Evolutionary conservation across 441 rosid species (phyloP).

Genomic region (Brassica balearica): DNA sequence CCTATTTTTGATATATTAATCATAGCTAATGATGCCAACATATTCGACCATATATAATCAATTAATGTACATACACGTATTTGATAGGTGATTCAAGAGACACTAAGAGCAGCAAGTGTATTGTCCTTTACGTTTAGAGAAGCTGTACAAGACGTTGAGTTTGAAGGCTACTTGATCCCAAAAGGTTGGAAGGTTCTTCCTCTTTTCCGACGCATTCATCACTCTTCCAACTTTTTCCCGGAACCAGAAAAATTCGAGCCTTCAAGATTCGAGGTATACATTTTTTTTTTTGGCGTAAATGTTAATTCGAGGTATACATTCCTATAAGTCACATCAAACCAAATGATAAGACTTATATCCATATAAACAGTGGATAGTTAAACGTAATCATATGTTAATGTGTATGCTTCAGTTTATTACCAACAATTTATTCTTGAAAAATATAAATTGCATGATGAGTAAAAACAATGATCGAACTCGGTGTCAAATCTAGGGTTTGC

Average conservation of each 20-base stretch:
- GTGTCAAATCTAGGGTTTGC: constrained; percentile 24
- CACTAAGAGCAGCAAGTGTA: constrained; percentile 82
- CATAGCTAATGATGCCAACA: neutral
- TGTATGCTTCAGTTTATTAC: neutral
- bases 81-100: constrained; percentile 91
- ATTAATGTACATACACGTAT: neutral
- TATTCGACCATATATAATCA: neutral
- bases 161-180: constrained; percentile 79
- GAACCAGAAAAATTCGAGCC: constrained; percentile 87
- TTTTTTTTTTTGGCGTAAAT: no score
- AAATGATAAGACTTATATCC: neutral
- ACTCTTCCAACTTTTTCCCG: constrained; percentile 74
- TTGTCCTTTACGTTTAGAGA: constrained; percentile 91
- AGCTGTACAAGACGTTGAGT: constrained; percentile 87
- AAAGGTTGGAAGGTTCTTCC: constrained; percentile 97
- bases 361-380: constrained; percentile 1
- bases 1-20: neutral
- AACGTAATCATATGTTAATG: neutral
- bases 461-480: neutral
- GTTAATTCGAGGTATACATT: constrained; percentile 64
- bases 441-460: neutral
- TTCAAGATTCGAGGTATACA: constrained; percentile 82
- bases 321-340: neutral
- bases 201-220: constrained; percentile 88
- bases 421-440: neutral